A percentile compares a stretch with the other conserved stretches of the same genome.
These are phyloP conservation scores for Tylopilus plumbeoviolaceoides DNA, from an alignment of 768 basidiomycete genomes.

Conservation along the genomic window DNA sequence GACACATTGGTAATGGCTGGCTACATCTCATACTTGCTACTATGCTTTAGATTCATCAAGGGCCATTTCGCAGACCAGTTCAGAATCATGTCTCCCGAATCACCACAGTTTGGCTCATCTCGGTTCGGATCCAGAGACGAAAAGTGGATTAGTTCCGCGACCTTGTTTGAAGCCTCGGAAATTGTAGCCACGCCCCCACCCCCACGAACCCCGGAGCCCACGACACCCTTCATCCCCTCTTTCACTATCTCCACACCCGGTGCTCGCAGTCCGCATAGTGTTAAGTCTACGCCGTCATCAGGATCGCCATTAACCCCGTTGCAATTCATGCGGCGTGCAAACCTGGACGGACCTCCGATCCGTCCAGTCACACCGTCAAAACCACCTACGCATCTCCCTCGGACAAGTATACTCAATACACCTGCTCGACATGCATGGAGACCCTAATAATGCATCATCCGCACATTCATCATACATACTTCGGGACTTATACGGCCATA, in stretches of 20 bases:
- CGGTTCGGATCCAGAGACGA: slow-evolving; percentile 50
- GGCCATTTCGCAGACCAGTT: slow-evolving; percentile 84
- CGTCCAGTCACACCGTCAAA: slow-evolving; percentile 69
- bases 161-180: slow-evolving; percentile 57
- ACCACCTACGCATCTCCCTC: slow-evolving; percentile 42
- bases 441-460: slow-evolving; percentile 40
- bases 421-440: slow-evolving; percentile 61
- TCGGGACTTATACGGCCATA: slow-evolving; percentile 16
- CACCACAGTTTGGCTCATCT: slow-evolving; percentile 44
- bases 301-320: slow-evolving; percentile 76
- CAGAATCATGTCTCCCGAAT: slow-evolving; percentile 60
- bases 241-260: slow-evolving; percentile 55
- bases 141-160: slow-evolving; percentile 81
- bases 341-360: slow-evolving; percentile 47
- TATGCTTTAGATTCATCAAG: slow-evolving; percentile 65
- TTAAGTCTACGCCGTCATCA: slow-evolving; percentile 52
- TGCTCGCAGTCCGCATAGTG: slow-evolving; percentile 42
- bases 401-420: slow-evolving; percentile 38
- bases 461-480: slow-evolving; percentile 14
- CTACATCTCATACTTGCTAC: slow-evolving; percentile 1
- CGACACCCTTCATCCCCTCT: slow-evolving; percentile 52
- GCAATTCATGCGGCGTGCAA: slow-evolving; percentile 82
- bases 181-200: slow-evolving; percentile 32
- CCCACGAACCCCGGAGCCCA: slow-evolving; percentile 70
- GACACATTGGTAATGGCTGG: not conserved